Conservation (phyloP, 768 basidiomycete genomes). For the Wakefieldia striispora region DNA sequence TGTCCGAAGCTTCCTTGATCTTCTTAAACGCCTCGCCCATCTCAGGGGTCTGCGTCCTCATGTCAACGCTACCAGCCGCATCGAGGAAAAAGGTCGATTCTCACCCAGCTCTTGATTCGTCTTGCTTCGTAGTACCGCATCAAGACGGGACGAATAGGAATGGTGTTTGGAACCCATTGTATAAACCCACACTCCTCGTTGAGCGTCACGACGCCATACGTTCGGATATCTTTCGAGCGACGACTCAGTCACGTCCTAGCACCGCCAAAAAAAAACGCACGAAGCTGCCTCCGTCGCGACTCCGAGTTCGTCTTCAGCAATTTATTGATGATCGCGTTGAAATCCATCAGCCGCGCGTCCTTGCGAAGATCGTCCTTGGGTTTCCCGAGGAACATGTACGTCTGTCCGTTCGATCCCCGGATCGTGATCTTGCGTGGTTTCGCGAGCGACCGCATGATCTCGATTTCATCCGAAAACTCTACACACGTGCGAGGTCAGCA, state of each 20-base stretch:
- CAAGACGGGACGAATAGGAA: slow-evolving; percentile 76
- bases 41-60: slow-evolving; percentile 38
- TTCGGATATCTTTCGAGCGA: slow-evolving; percentile 67
- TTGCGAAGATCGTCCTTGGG: slow-evolving; percentile 97
- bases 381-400: slow-evolving; percentile 92
- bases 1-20: slow-evolving; percentile 50
- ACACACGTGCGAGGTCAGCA: background rate
- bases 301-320: slow-evolving; percentile 91
- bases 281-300: slow-evolving; percentile 83
- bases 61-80: background rate
- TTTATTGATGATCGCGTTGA: slow-evolving; percentile 97
- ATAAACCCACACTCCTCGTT: slow-evolving; percentile 98
- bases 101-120: slow-evolving; percentile 48
- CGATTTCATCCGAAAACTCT: slow-evolving; percentile 84
- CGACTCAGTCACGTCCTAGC: background rate
- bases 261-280: slow-evolving; percentile 45
- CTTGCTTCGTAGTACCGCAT: slow-evolving; percentile 60
- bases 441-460: slow-evolving; percentile 88
- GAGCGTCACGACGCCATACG: slow-evolving; percentile 96
- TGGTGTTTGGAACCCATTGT: slow-evolving; percentile 97
- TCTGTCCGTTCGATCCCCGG: slow-evolving; percentile 74
- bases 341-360: slow-evolving; percentile 97
- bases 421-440: slow-evolving; percentile 91
- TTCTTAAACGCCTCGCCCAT: slow-evolving; percentile 46
- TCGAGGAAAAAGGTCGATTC: slow-evolving; percentile 10